Evolutionary conservation across 305 asterid genomes (phyloP).

Genomic region (Ajuga reptans): DNA sequence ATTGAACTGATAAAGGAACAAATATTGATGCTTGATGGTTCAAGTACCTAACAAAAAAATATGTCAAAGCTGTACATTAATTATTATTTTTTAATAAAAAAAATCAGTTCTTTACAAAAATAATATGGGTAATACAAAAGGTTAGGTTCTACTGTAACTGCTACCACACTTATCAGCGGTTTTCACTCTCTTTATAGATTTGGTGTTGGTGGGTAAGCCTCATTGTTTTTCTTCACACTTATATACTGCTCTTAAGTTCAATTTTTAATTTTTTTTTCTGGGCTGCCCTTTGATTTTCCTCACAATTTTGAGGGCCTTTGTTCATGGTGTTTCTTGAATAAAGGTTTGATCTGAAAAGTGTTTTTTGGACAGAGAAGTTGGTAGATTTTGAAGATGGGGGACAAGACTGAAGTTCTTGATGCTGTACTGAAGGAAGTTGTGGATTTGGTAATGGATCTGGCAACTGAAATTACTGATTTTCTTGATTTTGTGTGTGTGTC

Average conservation of each 20-base stretch:
- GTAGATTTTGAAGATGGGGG: slow-evolving; percentile 46
- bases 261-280: slow-evolving; percentile 16
- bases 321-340: slow-evolving; percentile 33
- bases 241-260: slow-evolving; percentile 13
- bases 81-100: neutral
- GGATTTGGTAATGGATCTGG: slow-evolving; percentile 98
- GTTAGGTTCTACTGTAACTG: slow-evolving; percentile 36
- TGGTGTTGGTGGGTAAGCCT: slow-evolving; percentile 55
- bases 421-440: slow-evolving; percentile 96
- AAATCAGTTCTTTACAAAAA: slow-evolving; percentile 12
- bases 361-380: slow-evolving; percentile 12
- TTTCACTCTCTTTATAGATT: slow-evolving; percentile 47
- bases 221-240: slow-evolving; percentile 23
- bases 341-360: slow-evolving; percentile 30
- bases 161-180: slow-evolving; percentile 44
- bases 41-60: slow-evolving; percentile 27
- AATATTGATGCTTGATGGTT: slow-evolving; percentile 26
- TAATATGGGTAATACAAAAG: slow-evolving; percentile 34
- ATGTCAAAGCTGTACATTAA: neutral
- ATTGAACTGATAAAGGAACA: slow-evolving; percentile 18
- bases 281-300: slow-evolving; percentile 13
- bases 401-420: slow-evolving; percentile 87
- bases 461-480: slow-evolving; percentile 17
- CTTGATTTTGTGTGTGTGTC: slow-evolving; percentile 17
- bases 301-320: slow-evolving; percentile 6